Conservation (phyloP, 345 rosid genomes). For the Pelargonium nanum region DNA sequence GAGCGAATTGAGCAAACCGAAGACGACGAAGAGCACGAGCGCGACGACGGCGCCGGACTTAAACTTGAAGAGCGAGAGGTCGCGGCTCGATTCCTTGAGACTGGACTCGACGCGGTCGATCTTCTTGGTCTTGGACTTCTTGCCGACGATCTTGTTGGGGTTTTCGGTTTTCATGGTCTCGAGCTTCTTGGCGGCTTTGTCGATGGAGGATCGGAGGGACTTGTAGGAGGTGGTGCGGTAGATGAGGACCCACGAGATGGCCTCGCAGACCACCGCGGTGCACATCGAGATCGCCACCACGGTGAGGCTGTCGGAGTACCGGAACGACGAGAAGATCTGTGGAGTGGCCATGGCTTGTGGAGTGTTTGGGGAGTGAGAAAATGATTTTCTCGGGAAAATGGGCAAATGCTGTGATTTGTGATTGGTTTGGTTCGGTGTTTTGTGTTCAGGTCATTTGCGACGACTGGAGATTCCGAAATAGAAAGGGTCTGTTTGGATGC, state of each 20-base stretch:
- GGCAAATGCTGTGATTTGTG: not conserved
- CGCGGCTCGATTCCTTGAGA: slow-evolving; percentile 86
- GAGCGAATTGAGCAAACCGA: slow-evolving; percentile 76
- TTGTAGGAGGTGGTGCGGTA: slow-evolving; percentile 93
- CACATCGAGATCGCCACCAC: slow-evolving; percentile 83
- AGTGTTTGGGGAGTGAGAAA: slow-evolving; percentile 6
- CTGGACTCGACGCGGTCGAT: slow-evolving; percentile 93
- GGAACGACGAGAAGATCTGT: slow-evolving; percentile 44
- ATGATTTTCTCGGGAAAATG: not conserved
- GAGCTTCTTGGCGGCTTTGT: slow-evolving; percentile 90
- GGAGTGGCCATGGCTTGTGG: slow-evolving; percentile 16
- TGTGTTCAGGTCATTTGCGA: no score
- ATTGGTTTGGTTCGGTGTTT: not conserved
- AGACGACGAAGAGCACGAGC: slow-evolving; percentile 77
- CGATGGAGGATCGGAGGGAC: slow-evolving; percentile 85
- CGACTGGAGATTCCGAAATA: no score
- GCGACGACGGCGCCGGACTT: slow-evolving; percentile 99
- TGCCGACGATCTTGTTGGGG: slow-evolving; percentile 34
- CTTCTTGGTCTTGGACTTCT: slow-evolving; percentile 86
- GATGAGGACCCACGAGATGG: slow-evolving; percentile 91
- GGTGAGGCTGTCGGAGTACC: slow-evolving; percentile 76
- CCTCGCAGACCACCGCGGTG: slow-evolving; percentile 88
- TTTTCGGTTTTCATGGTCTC: slow-evolving; percentile 79
- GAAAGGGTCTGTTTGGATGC: no score
- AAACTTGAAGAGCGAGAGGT: slow-evolving; percentile 94